Evolutionary conservation across 1,284 basidiomycete genomes (phyloP), one percentile per base, ranked within the genome.

Genomic region (Sporisorium iseilematis-ciliati): DNA sequence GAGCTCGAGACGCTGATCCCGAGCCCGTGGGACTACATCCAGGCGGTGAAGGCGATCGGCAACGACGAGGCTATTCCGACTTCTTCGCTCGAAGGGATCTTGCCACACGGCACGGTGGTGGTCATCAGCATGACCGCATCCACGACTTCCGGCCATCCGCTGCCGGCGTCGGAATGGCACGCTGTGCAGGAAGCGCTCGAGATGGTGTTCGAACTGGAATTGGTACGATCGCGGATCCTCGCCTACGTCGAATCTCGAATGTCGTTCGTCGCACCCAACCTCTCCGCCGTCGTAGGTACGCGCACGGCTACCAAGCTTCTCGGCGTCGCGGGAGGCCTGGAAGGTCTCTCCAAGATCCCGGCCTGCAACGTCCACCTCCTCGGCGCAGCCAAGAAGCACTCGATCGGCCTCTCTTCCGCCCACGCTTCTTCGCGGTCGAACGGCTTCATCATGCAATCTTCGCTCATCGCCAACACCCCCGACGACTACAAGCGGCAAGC

Each of bases 241-340:
- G 91, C 93, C 88, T 99, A 98, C 88, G 97, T 99, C 86, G 96
- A 97, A 88, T 97, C 94, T 82, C 91, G 97, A 86, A 99, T 99
- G 93, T 93, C 93, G 87, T 91, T 95, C 57, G 92, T 99, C 81
- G 95, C 96, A 69, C 97, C 97, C 76, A 99, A 99, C 86, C 90
- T 99, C 84, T 96, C 94, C 80, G 92, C 93, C 84, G 96, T 99
- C 85, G 93, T 99, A 86, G 96, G 97, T 84, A 97, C 96, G 59
- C 93, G 93, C 73, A 96, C 95, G 87, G 97, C 97, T 46, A 96
- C 97, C 52, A 99, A 99, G 88, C 88, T 99, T 52, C 91, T 99
- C 49, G 97, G 97, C 85, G 94, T 97, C 49, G 95, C 97, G 35
- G 97, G 97, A 65, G 97, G 97, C 46, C 88, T 99, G 20, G 90